Conservation (phyloP, 164 flowering plant genomes). For the Nymphaea colorata region DNA sequence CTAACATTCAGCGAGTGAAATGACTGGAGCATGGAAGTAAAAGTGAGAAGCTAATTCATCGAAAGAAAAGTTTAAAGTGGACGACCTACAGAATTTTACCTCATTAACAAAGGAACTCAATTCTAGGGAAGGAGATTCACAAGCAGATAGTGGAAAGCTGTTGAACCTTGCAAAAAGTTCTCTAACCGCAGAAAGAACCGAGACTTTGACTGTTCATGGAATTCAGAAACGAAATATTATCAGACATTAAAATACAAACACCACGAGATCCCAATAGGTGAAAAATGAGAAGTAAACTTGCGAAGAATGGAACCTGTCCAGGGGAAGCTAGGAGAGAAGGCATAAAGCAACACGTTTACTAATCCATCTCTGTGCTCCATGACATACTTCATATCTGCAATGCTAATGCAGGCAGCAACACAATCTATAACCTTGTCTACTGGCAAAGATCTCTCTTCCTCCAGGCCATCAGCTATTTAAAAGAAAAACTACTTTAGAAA, state of each 20-base stretch:
- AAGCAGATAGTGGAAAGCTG: constrained; percentile 10
- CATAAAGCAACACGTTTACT: constrained; percentile 26
- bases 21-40: constrained; percentile 35
- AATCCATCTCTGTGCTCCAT: constrained; percentile 48
- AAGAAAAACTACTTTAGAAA: constrained; percentile 3
- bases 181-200: constrained; percentile 54
- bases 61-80: not conserved
- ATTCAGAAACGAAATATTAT: not conserved
- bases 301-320: constrained; percentile 57
- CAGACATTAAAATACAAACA: not conserved
- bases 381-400: constrained; percentile 43
- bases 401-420: constrained; percentile 47
- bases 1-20: constrained; percentile 32
- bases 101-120: constrained; percentile 34
- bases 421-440: constrained; percentile 58
- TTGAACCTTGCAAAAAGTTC: constrained; percentile 57
- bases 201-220: constrained; percentile 53
- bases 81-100: constrained; percentile 25
- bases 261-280: not conserved
- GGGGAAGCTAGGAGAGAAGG: constrained; percentile 40
- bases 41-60: constrained; percentile 3
- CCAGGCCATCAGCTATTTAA: constrained; percentile 31
- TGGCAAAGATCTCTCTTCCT: constrained; percentile 37
- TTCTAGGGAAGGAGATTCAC: constrained; percentile 16
- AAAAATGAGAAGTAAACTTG: not conserved